Base-by-base conservation (phyloP, 202 grass and related monocot species). In the Panicum hallii region DNA sequence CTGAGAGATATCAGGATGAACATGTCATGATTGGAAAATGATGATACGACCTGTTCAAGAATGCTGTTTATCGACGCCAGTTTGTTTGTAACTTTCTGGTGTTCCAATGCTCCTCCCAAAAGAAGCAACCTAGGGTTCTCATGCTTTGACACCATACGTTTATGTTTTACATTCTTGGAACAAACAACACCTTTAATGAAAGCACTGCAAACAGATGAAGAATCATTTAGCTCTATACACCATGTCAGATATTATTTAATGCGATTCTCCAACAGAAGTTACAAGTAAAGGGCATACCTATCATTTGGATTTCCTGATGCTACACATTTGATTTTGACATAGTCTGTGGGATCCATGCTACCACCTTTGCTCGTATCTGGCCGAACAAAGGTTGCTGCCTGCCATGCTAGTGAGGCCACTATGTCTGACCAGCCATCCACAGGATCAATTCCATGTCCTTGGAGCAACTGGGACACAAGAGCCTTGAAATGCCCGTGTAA, bases 141-240 rank as follows among this genome's bases (percentile, higher is more conserved):
- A 88, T 99, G 97, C 85, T 91, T 89, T 38, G 97, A 94, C 42
- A 96, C 80, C 97, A 99, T 99, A 14, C 93, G 90, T 88, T 96
- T 99, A 86, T 96, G 97, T 77, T 96, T 99, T 86, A 99, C 90
- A 90, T 99, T 99, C 87, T 99, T 99, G 70, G 97, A 92, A 87
- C 97, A 99, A 84, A 99, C 97, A 74, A 99, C 88, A 48, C 97
- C 97, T 76, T 90, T 99, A 83, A 99, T 84, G 77, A 99, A 90
- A 79, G 85, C 78, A 79, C 97, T 87, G 65, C 40, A 72, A 80
- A 85, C 28, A 83, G n/a, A 83, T 74, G 22, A 54, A 79, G n/a
- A 87, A 32, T 83, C 57, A 66, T 77, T 91, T 78, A 91, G 73
- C 44, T n/a, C 42, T 42, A 69, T 43, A 88, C 67, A 63, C 6